Evolutionary conservation across 805 yeast species (phyloP).

Genomic region (Candida berthetii): DNA sequence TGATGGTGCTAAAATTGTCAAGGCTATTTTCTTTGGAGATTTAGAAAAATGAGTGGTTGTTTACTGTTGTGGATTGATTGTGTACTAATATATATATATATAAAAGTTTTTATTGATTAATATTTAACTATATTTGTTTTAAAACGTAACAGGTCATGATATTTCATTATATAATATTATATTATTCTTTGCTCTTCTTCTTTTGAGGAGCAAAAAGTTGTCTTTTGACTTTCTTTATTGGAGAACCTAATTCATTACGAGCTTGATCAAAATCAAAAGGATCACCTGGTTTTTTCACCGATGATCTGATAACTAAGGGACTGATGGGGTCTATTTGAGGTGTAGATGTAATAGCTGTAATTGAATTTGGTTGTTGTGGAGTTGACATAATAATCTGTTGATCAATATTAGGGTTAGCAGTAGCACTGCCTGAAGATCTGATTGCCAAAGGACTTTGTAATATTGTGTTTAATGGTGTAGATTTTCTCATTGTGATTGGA

Average conservation of each 20-base stretch:
- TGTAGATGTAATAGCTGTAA: too few relatives aligned
- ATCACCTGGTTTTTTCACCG: conserved; percentile 11
- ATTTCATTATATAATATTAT: neutral
- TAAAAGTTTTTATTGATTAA: conserved; percentile 1
- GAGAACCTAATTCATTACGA: conserved; percentile 19
- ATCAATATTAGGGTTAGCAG: too few relatives aligned
- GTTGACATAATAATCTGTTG: neutral
- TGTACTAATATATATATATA: neutral
- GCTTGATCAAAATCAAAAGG: conserved; percentile 10
- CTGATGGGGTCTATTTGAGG: conserved; percentile 3
- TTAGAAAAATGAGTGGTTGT: conserved; percentile 3
- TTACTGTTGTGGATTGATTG: neutral
- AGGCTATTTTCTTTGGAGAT: conserved; percentile 75
- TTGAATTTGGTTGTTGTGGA: conserved; percentile 2
- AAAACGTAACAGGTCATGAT: neutral
- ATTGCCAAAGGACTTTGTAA: too few relatives aligned
- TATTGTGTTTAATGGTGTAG: too few relatives aligned
- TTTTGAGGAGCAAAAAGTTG: conserved; percentile 27
- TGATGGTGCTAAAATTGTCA: conserved; percentile 43
- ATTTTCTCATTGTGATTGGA: neutral
- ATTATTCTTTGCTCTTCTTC: neutral
- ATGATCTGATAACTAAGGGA: conserved; percentile 3
- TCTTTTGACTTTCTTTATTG: conserved; percentile 23
- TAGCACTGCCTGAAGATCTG: too few relatives aligned
- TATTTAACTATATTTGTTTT: neutral